phyloP scores from a whole-genome alignment of 176 grass and related monocot species.

The Carex littledalei region DNA sequence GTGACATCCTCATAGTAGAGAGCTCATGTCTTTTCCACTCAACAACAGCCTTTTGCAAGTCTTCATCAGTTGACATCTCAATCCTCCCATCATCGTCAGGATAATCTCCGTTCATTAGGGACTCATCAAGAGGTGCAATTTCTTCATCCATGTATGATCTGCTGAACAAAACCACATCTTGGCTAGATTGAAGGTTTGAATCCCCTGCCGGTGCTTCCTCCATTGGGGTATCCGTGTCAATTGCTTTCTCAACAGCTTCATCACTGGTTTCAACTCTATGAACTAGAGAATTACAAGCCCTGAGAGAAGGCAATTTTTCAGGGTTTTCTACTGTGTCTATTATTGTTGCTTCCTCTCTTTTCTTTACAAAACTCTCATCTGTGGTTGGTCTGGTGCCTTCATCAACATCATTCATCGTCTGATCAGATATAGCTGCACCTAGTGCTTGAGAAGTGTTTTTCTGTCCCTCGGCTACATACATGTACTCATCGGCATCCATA shows the following conservation, averaged over 20 bases:
- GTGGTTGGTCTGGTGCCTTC: slow-evolving; percentile 36
- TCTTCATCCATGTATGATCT: slow-evolving; percentile 39
- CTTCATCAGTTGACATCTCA: slow-evolving; percentile 30
- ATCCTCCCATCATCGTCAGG: slow-evolving; percentile 36
- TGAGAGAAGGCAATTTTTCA: slow-evolving; percentile 43
- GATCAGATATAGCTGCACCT: slow-evolving; percentile 71
- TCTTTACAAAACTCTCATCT: slow-evolving; percentile 39
- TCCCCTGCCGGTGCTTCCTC: slow-evolving; percentile 30
- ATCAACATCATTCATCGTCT: slow-evolving; percentile 39
- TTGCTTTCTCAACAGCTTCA: slow-evolving; percentile 22
- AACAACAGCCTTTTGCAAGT: slow-evolving; percentile 31
- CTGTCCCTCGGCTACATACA: slow-evolving; percentile 67
- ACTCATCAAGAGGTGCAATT: slow-evolving; percentile 21
- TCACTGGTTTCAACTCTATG: slow-evolving; percentile 34
- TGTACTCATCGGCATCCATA: slow-evolving; percentile 62
- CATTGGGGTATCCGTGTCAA: slow-evolving; percentile 32
- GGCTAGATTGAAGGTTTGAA: slow-evolving; percentile 25
- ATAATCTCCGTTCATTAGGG: slow-evolving; percentile 19
- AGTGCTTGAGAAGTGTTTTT: slow-evolving; percentile 85
- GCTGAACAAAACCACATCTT: slow-evolving; percentile 58
- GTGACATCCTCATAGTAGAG: slow-evolving; percentile 64
- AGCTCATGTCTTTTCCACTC: slow-evolving; percentile 76
- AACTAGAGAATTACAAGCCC: slow-evolving; percentile 43
- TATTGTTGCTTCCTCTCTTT: slow-evolving; percentile 37
- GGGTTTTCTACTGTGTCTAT: slow-evolving; percentile 32